Evolutionary conservation across 2,329 filamentous ascomycete species (phyloP), one percentile per base, ranked within the genome.

Genomic region (Dichotomopilus funicola): DNA sequence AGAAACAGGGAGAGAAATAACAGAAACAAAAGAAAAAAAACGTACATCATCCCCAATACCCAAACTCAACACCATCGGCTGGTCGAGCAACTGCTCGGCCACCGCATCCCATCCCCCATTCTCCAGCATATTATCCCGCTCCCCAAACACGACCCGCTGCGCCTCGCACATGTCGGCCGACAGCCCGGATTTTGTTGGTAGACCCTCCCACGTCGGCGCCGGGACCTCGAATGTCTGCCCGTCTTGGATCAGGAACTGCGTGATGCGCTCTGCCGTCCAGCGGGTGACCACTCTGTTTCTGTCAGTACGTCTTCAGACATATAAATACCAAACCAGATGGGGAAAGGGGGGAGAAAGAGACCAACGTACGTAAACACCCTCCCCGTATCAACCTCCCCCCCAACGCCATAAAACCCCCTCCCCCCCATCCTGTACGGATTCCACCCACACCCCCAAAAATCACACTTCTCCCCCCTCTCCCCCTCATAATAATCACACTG

Each of bases 61-160:
- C 75, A 87, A 76, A 62, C 85, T 82, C 11, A 87, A 75, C 40
- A 85, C 83, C 80, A 86, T 83, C 38, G 82, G 82, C 36, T 75
- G 63, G 5, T 68, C 66, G 42, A 87, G 70, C 19, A 31, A 80
- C 82, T 51, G 49, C 1, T 72, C 66, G 59, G 76, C 75, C 76
- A 87, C 81, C 43, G 69, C 70, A 5, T 72, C 66, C 59, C 84
- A 68, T 27, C 83, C 85, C 50, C 83, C 84, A 45, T 79, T 72
- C 19, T 72, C 65, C 43, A 71, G 66, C 71, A 83, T 87, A 54
- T 72, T 68, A 47, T 72, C 71, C 51, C 62, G 62, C 65, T 83
- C 82, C 40, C 71, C 75, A 61, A 85, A 85, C 42, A 71, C 73
- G 37, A 67, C 68, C 74, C 83, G 82, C 66, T 82, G 77, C 5